Conservation (phyloP, 768 basidiomycete species). For the Kwoniella dendrophila region DNA sequence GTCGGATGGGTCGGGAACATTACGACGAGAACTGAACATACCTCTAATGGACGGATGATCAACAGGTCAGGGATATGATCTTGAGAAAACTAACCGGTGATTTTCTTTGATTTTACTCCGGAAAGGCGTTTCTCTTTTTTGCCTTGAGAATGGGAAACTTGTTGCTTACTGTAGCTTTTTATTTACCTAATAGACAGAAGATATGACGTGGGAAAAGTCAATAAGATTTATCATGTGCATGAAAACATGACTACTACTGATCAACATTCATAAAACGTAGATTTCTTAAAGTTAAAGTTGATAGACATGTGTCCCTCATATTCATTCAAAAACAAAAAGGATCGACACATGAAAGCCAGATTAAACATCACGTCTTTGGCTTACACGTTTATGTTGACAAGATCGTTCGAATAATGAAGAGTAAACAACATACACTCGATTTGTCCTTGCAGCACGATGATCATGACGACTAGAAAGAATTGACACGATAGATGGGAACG, state of each 20-base stretch:
- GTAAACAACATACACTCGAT: too few relatives aligned
- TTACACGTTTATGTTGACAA: not conserved
- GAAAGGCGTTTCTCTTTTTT: too few relatives aligned
- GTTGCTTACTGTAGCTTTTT: not conserved
- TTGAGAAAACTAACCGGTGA: not conserved
- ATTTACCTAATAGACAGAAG: too few relatives aligned
- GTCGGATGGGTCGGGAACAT: slow-evolving; percentile 1
- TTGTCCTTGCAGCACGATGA: not conserved
- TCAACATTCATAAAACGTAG: too few relatives aligned
- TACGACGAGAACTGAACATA: not conserved
- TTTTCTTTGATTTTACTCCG: not conserved
- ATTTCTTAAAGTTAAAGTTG: not conserved
- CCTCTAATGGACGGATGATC: slow-evolving; percentile 6
- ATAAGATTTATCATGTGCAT: too few relatives aligned
- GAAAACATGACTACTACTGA: too few relatives aligned
- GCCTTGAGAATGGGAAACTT: too few relatives aligned
- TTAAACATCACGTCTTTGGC: not conserved
- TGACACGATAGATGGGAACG: not conserved
- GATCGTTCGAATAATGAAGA: too few relatives aligned
- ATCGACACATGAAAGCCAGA: too few relatives aligned
- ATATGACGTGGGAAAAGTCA: not conserved
- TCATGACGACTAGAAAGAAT: not conserved
- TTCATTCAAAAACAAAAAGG: too few relatives aligned
- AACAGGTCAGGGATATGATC: not conserved
- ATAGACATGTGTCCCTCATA: not conserved